Conservation (phyloP, 345 rosid genomes). For the Melaleuca quinquenervia region DNA sequence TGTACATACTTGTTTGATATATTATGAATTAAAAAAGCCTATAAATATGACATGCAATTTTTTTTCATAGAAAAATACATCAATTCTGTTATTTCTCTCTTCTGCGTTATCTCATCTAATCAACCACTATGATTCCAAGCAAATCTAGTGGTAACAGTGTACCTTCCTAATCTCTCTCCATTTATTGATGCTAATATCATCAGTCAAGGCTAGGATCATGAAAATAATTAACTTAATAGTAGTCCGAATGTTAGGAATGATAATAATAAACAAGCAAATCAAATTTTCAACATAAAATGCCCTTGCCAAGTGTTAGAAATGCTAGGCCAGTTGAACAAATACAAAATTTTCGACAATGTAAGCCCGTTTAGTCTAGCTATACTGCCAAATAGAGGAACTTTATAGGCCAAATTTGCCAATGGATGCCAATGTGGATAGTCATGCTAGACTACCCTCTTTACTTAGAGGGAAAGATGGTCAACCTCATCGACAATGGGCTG, state of each 20-base stretch:
- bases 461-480: too few species aligned
- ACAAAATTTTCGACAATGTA: background rate
- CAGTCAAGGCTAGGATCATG: background rate
- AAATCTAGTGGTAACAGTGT: too few species aligned
- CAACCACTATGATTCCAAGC: too few species aligned
- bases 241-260: background rate
- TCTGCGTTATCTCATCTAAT: background rate
- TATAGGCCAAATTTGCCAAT: too few species aligned
- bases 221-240: background rate
- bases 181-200: too few species aligned
- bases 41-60: too few species aligned
- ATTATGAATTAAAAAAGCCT: too few species aligned
- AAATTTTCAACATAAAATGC: background rate
- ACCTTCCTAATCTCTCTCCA: too few species aligned
- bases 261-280: background rate
- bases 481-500: too few species aligned
- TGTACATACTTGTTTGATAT: background rate
- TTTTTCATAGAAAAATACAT: background rate
- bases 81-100: background rate
- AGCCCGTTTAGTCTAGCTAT: background rate
- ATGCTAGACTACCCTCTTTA: too few species aligned
- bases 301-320: background rate
- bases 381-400: too few species aligned
- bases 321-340: background rate
- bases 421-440: too few species aligned